These are phyloP conservation scores for Chiua sp. DNA, from an alignment of 1,284 basidiomycete genomes.

Conservation along the genomic window DNA sequence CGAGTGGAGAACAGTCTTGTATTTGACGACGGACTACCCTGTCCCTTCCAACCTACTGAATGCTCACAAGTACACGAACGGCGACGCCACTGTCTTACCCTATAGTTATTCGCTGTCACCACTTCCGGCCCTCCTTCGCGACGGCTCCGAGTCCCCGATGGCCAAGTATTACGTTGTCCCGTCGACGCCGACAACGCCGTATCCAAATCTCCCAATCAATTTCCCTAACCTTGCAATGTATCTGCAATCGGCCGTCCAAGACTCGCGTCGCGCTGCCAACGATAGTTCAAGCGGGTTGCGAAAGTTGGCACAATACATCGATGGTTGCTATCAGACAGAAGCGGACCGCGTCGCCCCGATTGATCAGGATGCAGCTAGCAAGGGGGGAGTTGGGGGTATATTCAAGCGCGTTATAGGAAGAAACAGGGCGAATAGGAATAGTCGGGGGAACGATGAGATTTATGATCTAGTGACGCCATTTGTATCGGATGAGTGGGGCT, in stretches of 20 bases:
- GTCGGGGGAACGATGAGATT: constrained; percentile 70
- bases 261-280: constrained; percentile 61
- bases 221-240: constrained; percentile 79
- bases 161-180: constrained; percentile 77
- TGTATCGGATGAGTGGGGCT: constrained; percentile 68
- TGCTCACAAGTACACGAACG: constrained; percentile 55
- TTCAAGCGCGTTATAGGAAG: constrained; percentile 68
- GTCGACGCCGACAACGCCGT: constrained; percentile 58
- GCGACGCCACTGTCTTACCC: constrained; percentile 66
- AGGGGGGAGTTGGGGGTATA: constrained; percentile 50
- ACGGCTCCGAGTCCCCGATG: constrained; percentile 61
- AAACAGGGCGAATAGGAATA: constrained; percentile 48
- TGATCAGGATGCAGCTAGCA: constrained; percentile 43
- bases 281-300: constrained; percentile 65
- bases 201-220: constrained; percentile 70
- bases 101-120: constrained; percentile 70
- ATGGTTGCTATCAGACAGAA: constrained; percentile 60
- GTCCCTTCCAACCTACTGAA: constrained; percentile 51
- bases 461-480: constrained; percentile 83
- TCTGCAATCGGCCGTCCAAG: constrained; percentile 69
- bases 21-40: constrained; percentile 75
- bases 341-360: constrained; percentile 30
- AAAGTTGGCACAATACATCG: constrained; percentile 59
- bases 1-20: constrained; percentile 75
- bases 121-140: constrained; percentile 63